Conservation (phyloP, 176 grass and related monocot species). For the Elaeis guineensis region DNA sequence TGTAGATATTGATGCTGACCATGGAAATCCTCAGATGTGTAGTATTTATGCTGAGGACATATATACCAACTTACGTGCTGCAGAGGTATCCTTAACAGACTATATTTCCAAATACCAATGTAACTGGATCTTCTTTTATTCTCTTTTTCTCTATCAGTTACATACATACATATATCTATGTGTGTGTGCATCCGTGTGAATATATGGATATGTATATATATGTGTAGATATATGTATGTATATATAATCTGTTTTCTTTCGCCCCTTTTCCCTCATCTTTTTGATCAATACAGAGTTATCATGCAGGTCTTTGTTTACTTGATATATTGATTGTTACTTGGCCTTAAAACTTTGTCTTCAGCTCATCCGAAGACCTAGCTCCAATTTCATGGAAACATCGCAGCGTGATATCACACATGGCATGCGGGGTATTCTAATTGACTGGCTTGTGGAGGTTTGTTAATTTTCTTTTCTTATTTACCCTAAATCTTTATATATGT, state of each 20-base stretch:
- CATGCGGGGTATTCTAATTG: constrained; percentile 54
- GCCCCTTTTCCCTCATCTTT: neutral
- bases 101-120: too few relatives aligned
- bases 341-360: neutral
- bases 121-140: constrained; percentile 6
- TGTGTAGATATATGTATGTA: too few relatives aligned
- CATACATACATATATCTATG: neutral
- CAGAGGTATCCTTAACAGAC: constrained; percentile 37
- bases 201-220: too few relatives aligned
- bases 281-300: neutral
- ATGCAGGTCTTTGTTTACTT: neutral
- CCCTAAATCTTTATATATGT: too few relatives aligned
- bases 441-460: constrained; percentile 71
- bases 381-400: constrained; percentile 25
- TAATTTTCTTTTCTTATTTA: neutral
- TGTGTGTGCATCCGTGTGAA: too few relatives aligned
- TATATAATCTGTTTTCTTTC: too few relatives aligned
- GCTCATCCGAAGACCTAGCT: constrained; percentile 15
- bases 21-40: constrained; percentile 65
- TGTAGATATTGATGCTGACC: constrained; percentile 50
- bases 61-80: constrained; percentile 49
- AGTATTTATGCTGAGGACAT: constrained; percentile 38
- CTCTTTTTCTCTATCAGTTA: neutral
- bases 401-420: constrained; percentile 26
- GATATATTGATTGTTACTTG: neutral